Base-by-base conservation (phyloP, 805 yeast species). In the Yarrowia divulgata region DNA sequence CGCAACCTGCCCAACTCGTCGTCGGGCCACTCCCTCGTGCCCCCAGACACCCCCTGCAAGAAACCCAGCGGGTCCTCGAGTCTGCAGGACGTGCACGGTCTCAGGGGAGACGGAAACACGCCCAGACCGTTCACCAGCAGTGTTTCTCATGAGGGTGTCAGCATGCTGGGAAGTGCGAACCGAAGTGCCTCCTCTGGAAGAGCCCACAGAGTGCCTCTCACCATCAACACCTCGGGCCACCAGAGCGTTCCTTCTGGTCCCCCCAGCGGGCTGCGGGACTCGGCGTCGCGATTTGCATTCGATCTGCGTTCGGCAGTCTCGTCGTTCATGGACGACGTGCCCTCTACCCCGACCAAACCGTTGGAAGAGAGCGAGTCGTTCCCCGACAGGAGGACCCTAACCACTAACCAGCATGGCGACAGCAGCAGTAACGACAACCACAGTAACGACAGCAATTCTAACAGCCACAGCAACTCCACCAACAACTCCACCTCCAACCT, bases 21-120 rank as follows among this genome's bases (percentile, higher is more conserved):
- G 55, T 63, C 71, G 52, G 57, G 76, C 72, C 57, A 70, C 29
- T 42, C 78, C 9, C 77, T 81, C 43, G 74, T 74, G 16, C 85
- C 87, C 73, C 90, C 90, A 1, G 90, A 87, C 69, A 87, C 90
- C 0, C 90, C 90, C 2, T 85, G 88, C 76, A 87, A 87, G 71
- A 80, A 78, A 71, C 85, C 85, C 45, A 45, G 66, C 34, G 66
- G 66, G 1, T 18, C 34, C 13, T 60, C 66, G 45, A 43, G 52
- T 13, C n/a, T 60, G 10, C 68, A 63, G 57, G 68, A 63, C 39
- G 57, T 48, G 8, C 57, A 37, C 32, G 45, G 48, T 10, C 39
- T 63, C 18, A 10, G 57, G 29, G 55, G 55, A 0, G 57, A 63
- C 13, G 57, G 46, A 34, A 48, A 49, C 66, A 63, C 57, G 2